Base-by-base conservation (phyloP, 31 red algal species). In the Endocladia muricata region DNA sequence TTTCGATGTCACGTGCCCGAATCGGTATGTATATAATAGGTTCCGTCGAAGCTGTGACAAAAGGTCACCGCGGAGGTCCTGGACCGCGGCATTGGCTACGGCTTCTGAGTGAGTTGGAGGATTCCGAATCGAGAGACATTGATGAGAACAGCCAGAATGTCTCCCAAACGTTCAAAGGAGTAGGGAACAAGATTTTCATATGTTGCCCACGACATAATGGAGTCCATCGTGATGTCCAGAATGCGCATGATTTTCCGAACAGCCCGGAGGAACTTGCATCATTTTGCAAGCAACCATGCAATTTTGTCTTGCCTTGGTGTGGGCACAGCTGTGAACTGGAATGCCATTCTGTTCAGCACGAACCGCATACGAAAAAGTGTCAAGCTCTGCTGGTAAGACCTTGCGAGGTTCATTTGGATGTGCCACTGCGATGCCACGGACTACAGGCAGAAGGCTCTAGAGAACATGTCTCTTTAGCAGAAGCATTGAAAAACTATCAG, bases 1-100 rank as follows among this genome's bases (percentile, higher is more conserved):
- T 88, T 6, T 61, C 49, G 0, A 26, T 42, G n/a, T 88, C 84
- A 3, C 48, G 84, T 31, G 84, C 84, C 21, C 84, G 65, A 3
- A 79, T 88, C 41, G 84, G 75, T 3, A 73, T 88, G 6, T 88
- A 79, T 41, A 78, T 79, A 8, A 23, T 88, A 55, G 84, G 73
- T 2, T 78, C 67, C 8, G 70, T 75, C 17, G 33, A 44, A n/a
- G 84, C 84, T 72, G 63, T 88, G 4, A 25, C 44, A 7, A 77
- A 55, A 23, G 48, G 38, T 58, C 41, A 29, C 37, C 67, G 66
- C 39, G 69, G 69, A 4, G 40, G 81, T 3, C 32, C 36, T 29
- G 81, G 69, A 3, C 81, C 81, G 2, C 7, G 49, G 2, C 83
- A 86, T 35, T 86, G 83, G 83, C 54, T 36, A 9, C 83, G 71